Conservation (phyloP, 148 eudicot genomes). For the Amaranthus cruentus region DNA sequence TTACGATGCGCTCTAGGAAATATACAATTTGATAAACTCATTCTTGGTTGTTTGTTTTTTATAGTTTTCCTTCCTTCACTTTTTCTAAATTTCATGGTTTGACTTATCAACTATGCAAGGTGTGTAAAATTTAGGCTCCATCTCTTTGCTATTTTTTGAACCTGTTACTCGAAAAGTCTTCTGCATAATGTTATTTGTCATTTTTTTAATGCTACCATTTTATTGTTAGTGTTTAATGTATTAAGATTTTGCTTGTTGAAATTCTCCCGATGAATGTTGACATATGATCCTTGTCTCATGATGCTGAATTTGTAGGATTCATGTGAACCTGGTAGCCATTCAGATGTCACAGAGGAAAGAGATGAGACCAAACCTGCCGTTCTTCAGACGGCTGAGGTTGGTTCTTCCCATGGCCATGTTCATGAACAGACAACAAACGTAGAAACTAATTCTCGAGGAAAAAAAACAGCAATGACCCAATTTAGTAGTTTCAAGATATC, state of each 20-base stretch:
- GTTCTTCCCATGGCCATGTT: constrained; percentile 23
- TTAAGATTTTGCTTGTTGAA: too few relatives aligned
- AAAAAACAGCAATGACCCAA: constrained; percentile 26
- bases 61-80: background rate
- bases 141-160: background rate
- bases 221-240: background rate
- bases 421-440: constrained; percentile 27
- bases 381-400: constrained; percentile 16
- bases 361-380: constrained; percentile 49
- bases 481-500: constrained; percentile 30
- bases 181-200: background rate
- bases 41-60: background rate
- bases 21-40: background rate
- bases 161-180: background rate
- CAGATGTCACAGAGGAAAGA: constrained; percentile 77
- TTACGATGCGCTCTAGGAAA: background rate
- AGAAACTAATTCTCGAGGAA: constrained; percentile 11
- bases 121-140: background rate
- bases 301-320: constrained; percentile 50
- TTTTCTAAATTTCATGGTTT: background rate
- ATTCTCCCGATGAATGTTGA: background rate
- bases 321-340: constrained; percentile 72
- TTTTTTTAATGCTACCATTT: background rate
- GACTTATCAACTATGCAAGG: background rate
- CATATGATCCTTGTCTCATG: constrained; percentile 7